Conservation (phyloP, 1,139 yeast species). For the Lodderomyces orthopsilosis region DNA sequence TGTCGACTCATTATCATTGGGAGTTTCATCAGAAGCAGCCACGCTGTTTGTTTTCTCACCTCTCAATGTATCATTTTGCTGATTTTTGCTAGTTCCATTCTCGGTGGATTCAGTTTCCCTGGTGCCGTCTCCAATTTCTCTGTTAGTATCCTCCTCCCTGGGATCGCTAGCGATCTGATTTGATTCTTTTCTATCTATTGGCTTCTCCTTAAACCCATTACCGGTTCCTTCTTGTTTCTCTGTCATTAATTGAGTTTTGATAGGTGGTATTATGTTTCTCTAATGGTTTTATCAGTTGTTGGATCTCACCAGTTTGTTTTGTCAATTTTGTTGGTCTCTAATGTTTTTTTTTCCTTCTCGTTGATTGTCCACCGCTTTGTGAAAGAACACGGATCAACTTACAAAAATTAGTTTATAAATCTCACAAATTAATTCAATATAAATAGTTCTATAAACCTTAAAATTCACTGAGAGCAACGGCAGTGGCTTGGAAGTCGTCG, state of each 20-base stretch:
- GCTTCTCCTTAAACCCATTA: not conserved
- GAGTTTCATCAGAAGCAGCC: slow-evolving; percentile 1
- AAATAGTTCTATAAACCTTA: slow-evolving; percentile 15
- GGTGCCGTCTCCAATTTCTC: not conserved
- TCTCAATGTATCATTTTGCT: not conserved
- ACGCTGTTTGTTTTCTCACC: not conserved
- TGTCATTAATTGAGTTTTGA: not conserved
- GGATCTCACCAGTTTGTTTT: not conserved
- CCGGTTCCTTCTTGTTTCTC: not conserved
- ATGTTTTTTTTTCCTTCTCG: not conserved
- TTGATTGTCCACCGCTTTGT: not conserved
- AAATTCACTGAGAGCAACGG: slow-evolving; percentile 86
- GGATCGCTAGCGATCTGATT: not conserved
- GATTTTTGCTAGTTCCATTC: too few relatives aligned
- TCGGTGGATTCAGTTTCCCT: not conserved
- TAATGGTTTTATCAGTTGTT: not conserved
- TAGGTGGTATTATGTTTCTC: not conserved
- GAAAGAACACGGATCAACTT: not conserved
- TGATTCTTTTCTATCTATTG: not conserved
- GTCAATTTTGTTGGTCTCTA: not conserved
- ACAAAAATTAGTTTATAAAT: not conserved
- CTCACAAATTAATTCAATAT: too few relatives aligned
- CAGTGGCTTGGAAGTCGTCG: slow-evolving; percentile 95
- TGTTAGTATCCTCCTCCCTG: not conserved
- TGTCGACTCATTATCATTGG: not conserved